phyloP scores from a whole-genome alignment of 768 basidiomycete species.

The Auricularia heimuer region DNA sequence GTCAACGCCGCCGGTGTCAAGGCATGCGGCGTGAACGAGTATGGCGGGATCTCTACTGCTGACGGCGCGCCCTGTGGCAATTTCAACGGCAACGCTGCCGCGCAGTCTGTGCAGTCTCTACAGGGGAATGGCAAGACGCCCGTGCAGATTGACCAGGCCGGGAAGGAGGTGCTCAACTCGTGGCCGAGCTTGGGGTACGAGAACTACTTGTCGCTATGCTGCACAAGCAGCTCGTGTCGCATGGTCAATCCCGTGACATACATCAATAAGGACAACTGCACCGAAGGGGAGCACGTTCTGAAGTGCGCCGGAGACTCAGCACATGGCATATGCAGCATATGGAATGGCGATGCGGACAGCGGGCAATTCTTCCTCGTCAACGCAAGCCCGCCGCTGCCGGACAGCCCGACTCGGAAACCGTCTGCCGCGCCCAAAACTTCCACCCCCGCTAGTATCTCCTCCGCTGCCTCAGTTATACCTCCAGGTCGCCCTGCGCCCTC shows the following conservation, averaged over 20 bases:
- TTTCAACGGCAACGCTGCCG: neutral
- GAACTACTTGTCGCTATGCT: neutral
- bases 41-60: neutral
- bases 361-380: neutral
- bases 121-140: neutral
- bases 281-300: neutral
- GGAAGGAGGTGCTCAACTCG: neutral
- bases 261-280: neutral
- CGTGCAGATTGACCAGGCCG: neutral
- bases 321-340: neutral
- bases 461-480: neutral
- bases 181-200: neutral
- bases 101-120: neutral
- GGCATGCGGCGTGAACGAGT: neutral
- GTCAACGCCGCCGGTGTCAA: neutral
- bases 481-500: neutral
- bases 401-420: neutral
- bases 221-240: neutral
- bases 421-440: neutral
- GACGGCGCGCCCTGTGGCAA: neutral
- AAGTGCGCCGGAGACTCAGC: neutral
- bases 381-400: neutral
- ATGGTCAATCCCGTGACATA: neutral
- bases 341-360: neutral
- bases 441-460: neutral